These are phyloP conservation scores for Oryza rufipogon DNA, from an alignment of 176 grass and related monocot genomes.

Conservation along the genomic window DNA sequence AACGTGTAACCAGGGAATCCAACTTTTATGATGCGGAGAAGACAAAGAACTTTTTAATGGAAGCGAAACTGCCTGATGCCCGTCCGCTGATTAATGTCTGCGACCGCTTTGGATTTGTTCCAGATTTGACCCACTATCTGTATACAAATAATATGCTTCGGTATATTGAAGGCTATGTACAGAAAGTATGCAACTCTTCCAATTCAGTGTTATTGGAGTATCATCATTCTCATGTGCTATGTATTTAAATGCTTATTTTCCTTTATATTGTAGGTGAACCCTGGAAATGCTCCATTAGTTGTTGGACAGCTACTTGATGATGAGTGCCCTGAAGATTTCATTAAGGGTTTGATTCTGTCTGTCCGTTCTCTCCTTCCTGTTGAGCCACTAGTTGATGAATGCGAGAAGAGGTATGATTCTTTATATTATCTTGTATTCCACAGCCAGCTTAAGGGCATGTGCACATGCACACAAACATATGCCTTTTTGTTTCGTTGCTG, in stretches of 20 bases:
- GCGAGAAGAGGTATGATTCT: slow-evolving; percentile 80
- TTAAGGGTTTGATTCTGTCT: slow-evolving; percentile 95
- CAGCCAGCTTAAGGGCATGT: neutral
- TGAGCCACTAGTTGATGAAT: slow-evolving; percentile 93
- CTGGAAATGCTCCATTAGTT: slow-evolving; percentile 88
- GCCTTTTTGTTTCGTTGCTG: neutral
- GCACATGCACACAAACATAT: neutral
- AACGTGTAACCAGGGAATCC: slow-evolving; percentile 98
- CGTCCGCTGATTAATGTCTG: slow-evolving; percentile 91
- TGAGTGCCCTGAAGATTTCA: slow-evolving; percentile 98
- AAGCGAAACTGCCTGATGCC: slow-evolving; percentile 96
- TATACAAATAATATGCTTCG: slow-evolving; percentile 93
- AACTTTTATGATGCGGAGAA: slow-evolving; percentile 97
- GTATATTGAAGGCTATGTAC: slow-evolving; percentile 98
- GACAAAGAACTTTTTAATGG: slow-evolving; percentile 98
- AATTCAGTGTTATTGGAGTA: slow-evolving; percentile 10
- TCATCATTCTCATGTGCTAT: slow-evolving; percentile 10
- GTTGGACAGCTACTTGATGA: slow-evolving; percentile 93
- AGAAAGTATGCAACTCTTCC: slow-evolving; percentile 62
- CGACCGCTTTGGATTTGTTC: slow-evolving; percentile 96
- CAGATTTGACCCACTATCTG: slow-evolving; percentile 92
- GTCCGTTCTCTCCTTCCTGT: slow-evolving; percentile 89
- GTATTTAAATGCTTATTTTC: slow-evolving; percentile 25
- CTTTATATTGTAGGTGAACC: slow-evolving; percentile 74
- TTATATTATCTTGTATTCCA: neutral